Evolutionary conservation across 441 rosid species (phyloP).

Genomic region (Eruca vesicaria): DNA sequence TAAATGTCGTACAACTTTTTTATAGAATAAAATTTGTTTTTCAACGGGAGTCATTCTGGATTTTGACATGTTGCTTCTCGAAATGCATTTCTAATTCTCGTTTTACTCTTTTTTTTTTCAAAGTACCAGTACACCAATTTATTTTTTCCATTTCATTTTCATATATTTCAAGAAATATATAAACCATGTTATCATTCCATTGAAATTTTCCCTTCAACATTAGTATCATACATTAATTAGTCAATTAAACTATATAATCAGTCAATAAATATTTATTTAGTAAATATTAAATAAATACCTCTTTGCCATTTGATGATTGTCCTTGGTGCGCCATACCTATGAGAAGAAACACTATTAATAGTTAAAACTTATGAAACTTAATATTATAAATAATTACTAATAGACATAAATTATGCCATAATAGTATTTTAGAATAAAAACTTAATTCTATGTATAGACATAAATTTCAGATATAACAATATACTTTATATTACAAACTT

Average conservation of each 20-base stretch:
- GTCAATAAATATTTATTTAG: too few species aligned
- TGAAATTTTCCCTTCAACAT: background rate
- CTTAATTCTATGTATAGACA: too few species aligned
- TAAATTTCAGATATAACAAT: too few species aligned
- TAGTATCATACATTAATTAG: background rate
- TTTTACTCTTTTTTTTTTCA: background rate
- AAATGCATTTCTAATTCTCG: background rate
- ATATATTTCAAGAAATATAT: background rate
- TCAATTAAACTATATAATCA: background rate
- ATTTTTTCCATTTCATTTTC: background rate
- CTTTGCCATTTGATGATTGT: too few species aligned
- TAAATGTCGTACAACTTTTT: background rate
- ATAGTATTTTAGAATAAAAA: too few species aligned
- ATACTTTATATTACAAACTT: too few species aligned
- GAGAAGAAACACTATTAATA: too few species aligned
- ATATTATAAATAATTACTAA: too few species aligned
- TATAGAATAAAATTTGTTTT: background rate
- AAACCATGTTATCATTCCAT: background rate
- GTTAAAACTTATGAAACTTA: too few species aligned
- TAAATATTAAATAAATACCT: too few species aligned
- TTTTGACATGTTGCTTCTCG: background rate
- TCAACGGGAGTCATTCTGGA: background rate
- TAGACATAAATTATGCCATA: too few species aligned
- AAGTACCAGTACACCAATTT: background rate
- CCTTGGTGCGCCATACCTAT: too few species aligned